Evolutionary conservation across 495 filamentous ascomycete species (phyloP).

Genomic region (Sporormia fimetaria): DNA sequence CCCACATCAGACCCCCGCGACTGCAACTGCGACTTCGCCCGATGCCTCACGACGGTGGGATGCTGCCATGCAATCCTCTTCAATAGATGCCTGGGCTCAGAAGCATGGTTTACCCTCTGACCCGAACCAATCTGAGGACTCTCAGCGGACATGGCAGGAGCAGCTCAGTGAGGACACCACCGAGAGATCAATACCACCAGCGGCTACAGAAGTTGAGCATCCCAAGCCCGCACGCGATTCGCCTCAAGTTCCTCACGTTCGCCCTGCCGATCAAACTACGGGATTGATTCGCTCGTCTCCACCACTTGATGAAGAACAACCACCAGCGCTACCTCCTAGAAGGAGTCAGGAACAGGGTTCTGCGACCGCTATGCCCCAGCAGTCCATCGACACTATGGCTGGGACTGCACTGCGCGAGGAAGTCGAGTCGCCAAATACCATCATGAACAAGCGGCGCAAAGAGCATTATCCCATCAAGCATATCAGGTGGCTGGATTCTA

Average conservation of each 20-base stretch:
- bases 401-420: slow-evolving; percentile 1
- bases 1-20: slow-evolving; percentile 6
- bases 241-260: too few species aligned
- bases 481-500: slow-evolving; percentile 48
- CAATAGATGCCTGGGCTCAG: slow-evolving; percentile 18
- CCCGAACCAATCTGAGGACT: slow-evolving; percentile 4
- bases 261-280: slow-evolving; percentile 15
- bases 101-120: slow-evolving; percentile 18
- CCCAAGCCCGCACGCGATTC: too few species aligned
- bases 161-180: slow-evolving; percentile 25
- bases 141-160: slow-evolving; percentile 22
- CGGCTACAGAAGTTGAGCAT: too few species aligned
- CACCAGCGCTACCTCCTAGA: slow-evolving; percentile 18
- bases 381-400: slow-evolving; percentile 10
- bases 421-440: slow-evolving; percentile 25
- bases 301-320: slow-evolving; percentile 9
- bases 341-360: slow-evolving; percentile 16
- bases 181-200: too few species aligned
- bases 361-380: slow-evolving; percentile 23
- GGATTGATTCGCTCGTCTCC: slow-evolving; percentile 5
- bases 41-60: slow-evolving; percentile 13
- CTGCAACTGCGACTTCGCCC: too few species aligned
- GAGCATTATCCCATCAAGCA: slow-evolving; percentile 64
- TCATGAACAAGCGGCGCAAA: slow-evolving; percentile 38
- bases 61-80: slow-evolving; percentile 20